Evolutionary conservation across 2,329 filamentous ascomycete genomes (phyloP).

Genomic region (Spiromastix sp.): DNA sequence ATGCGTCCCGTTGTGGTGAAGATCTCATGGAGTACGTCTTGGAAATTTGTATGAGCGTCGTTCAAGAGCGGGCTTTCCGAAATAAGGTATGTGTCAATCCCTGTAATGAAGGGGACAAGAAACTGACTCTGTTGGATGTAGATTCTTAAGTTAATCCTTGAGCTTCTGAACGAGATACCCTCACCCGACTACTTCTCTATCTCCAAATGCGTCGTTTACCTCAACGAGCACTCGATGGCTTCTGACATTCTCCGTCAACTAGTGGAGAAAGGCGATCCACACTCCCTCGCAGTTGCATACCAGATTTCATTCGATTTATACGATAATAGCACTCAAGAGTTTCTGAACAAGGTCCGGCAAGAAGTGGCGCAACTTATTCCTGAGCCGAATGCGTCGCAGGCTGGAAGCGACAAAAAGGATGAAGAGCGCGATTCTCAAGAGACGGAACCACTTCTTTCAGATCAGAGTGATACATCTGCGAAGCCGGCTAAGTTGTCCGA

Average conservation of each 20-base stretch:
- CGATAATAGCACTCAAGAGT: conserved; percentile 97
- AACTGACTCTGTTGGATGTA: conserved; percentile 23
- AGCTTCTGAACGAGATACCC: conserved; percentile 85
- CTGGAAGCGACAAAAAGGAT: conserved; percentile 41
- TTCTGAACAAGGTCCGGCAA: conserved; percentile 78
- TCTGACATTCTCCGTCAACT: conserved; percentile 75
- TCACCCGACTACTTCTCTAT: conserved; percentile 96
- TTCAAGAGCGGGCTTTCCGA: conserved; percentile 82
- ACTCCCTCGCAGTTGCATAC: conserved; percentile 77
- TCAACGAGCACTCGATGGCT: conserved; percentile 84
- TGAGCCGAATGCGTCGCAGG: conserved; percentile 26
- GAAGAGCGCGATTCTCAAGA: conserved; percentile 48
- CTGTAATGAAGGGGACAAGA: not conserved
- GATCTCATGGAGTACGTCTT: conserved; percentile 95
- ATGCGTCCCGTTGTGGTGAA: conserved; percentile 56
- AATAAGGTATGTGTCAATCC: conserved; percentile 43
- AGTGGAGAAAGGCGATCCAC: conserved; percentile 66
- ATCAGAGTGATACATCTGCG: conserved; percentile 34
- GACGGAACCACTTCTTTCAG: conserved; percentile 37
- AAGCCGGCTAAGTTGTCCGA: conserved; percentile 29
- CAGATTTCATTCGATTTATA: conserved; percentile 98
- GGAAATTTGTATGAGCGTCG: conserved; percentile 93
- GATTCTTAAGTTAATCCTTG: conserved; percentile 86
- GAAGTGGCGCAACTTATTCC: conserved; percentile 53
- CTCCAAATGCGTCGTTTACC: conserved; percentile 92